phyloP scores from a whole-genome alignment of 495 filamentous ascomycete species.

The Sporormia fimetaria region DNA sequence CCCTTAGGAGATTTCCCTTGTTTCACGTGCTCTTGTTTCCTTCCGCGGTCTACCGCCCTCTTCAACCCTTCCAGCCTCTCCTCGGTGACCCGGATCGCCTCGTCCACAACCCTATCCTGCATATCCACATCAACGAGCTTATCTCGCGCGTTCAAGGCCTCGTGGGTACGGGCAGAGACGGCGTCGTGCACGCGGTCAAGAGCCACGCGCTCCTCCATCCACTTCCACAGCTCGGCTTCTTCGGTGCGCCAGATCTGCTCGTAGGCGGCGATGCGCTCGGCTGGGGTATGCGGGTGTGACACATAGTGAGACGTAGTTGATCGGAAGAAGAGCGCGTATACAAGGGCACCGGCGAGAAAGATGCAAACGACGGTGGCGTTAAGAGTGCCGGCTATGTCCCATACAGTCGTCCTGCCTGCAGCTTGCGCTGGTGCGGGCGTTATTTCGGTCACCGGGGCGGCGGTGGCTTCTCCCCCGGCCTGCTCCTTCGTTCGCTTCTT shows the following conservation, averaged over 20 bases:
- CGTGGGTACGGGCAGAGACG: constrained; percentile 43
- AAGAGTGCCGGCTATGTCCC: no score
- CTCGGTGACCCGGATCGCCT: constrained; percentile 77
- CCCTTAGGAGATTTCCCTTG: no score
- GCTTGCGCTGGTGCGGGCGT: not conserved
- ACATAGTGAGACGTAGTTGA: not conserved
- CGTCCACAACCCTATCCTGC: constrained; percentile 67
- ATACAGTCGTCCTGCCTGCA: no score
- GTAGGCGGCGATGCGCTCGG: constrained; percentile 71
- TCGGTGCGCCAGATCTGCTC: constrained; percentile 88
- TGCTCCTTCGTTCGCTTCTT: constrained; percentile 45
- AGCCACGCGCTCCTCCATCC: constrained; percentile 78
- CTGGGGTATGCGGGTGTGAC: constrained; percentile 24
- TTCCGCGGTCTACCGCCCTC: no score
- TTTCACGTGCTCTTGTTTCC: no score
- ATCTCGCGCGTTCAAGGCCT: constrained; percentile 8
- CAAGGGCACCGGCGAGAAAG: constrained; percentile 43
- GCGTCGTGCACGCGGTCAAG: constrained; percentile 15
- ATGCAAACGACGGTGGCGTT: no score
- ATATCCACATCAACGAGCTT: constrained; percentile 51
- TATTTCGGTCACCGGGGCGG: constrained; percentile 20
- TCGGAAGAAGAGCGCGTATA: constrained; percentile 16
- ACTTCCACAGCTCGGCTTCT: constrained; percentile 88
- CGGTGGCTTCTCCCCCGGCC: constrained; percentile 24
- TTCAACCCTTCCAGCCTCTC: constrained; percentile 68